These are phyloP conservation scores for Aspergillus coremiiformis DNA, from an alignment of 495 filamentous ascomycete genomes.

Conservation along the genomic window DNA sequence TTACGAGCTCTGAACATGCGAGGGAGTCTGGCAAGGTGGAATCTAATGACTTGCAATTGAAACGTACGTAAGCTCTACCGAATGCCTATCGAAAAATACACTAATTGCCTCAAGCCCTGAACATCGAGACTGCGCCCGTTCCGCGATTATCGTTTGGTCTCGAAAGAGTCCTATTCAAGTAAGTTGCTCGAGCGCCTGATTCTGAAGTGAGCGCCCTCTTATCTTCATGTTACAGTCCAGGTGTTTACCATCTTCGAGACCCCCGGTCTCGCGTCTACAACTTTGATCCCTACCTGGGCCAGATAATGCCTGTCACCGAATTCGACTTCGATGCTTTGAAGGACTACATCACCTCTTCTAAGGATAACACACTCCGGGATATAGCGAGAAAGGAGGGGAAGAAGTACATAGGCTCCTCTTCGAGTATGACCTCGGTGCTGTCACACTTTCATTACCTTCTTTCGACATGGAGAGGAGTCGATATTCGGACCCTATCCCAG, in stretches of 20 bases:
- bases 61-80: slow-evolving; percentile 13
- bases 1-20: slow-evolving; percentile 5
- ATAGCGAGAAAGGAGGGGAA: slow-evolving; percentile 60
- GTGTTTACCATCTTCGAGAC: slow-evolving; percentile 87
- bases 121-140: slow-evolving; percentile 50
- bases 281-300: slow-evolving; percentile 87
- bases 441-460: slow-evolving; percentile 90
- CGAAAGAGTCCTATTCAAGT: slow-evolving; percentile 90
- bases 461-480: slow-evolving; percentile 71
- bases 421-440: slow-evolving; percentile 85
- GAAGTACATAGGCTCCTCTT: slow-evolving; percentile 91
- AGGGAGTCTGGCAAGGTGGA: slow-evolving; percentile 15
- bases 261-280: slow-evolving; percentile 83
- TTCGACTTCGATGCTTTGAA: slow-evolving; percentile 87
- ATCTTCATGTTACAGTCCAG: slow-evolving; percentile 45
- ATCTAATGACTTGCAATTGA: slow-evolving; percentile 5
- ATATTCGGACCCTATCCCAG: slow-evolving; percentile 55
- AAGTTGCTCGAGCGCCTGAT: slow-evolving; percentile 9
- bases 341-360: slow-evolving; percentile 81
- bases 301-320: slow-evolving; percentile 83
- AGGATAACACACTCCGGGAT: slow-evolving; percentile 58
- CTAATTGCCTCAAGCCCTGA: slow-evolving; percentile 36
- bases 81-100: not conserved
- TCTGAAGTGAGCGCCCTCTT: not conserved
- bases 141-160: slow-evolving; percentile 71